phyloP scores from a whole-genome alignment of 2,329 filamentous ascomycete species.

The Nigrograna mackinnonii region DNA sequence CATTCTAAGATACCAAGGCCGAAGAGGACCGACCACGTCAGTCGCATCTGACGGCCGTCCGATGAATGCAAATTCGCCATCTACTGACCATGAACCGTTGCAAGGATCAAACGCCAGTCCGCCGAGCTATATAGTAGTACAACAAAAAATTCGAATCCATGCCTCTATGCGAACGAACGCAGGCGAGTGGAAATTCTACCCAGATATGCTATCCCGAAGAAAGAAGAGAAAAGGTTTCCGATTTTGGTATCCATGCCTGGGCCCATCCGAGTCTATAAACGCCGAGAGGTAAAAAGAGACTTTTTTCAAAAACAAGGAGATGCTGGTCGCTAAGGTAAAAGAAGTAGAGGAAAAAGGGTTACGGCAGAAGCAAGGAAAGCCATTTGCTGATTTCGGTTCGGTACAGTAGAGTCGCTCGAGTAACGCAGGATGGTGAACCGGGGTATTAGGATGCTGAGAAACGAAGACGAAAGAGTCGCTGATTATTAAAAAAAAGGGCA shows the following conservation, averaged over 20 bases:
- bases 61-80: conserved; percentile 35
- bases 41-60: conserved; percentile 31
- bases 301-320: conserved; percentile 35
- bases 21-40: conserved; percentile 24
- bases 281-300: conserved; percentile 29
- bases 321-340: conserved; percentile 29
- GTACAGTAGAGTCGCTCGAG: conserved; percentile 26
- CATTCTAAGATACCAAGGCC: conserved; percentile 23
- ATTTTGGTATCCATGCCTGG: conserved; percentile 47
- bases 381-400: conserved; percentile 16
- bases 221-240: conserved; percentile 26
- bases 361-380: conserved; percentile 21
- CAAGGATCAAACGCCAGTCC: conserved; percentile 25
- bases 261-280: conserved; percentile 44
- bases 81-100: conserved; percentile 29
- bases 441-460: conserved; percentile 42
- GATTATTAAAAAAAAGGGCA: conserved; percentile 41
- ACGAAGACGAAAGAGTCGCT: conserved; percentile 33
- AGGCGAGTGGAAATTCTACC: conserved; percentile 35
- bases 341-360: conserved; percentile 8
- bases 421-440: conserved; percentile 26
- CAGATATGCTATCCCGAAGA: conserved; percentile 28
- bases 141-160: conserved; percentile 36
- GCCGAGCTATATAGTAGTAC: conserved; percentile 36
- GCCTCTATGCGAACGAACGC: conserved; percentile 34